Base-by-base conservation (phyloP, 495 filamentous ascomycete species). In the Chaetomidium leptoderma region DNA sequence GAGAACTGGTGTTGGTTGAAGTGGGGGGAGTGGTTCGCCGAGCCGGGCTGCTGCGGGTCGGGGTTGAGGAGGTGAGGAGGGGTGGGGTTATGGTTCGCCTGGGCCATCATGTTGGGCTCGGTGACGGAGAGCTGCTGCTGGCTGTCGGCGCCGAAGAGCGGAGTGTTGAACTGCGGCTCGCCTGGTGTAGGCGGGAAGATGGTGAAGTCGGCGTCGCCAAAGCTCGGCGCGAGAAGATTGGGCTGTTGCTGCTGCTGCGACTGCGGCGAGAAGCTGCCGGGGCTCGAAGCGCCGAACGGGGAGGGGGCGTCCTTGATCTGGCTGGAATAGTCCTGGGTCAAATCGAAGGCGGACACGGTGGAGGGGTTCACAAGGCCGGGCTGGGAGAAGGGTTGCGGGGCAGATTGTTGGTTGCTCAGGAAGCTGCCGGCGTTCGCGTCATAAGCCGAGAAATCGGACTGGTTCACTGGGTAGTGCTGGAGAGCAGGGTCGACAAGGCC, bases 21-120 rank as follows among this genome's bases (percentile, higher is more conserved):
- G 37, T 71, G 76, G 10, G 80, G 81, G 37, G 76, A 82, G 61
- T 80, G 74, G 61, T 79, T 84, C 64, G 70, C 79, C 67, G 70
- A 86, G 70, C 72, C 78, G 63, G 66, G 80, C 68, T 65, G 74
- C 63, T 80, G 76, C 30, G 74, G 68, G 33, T 88, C 81, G 49
- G 84, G 81, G 58, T 84, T 81, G 47, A 90, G 79, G 50, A 91
- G 75, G 65, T 87, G 83, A 50, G 90, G 83, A 59, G 88, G 86
- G 39, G 85, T 85, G 17, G 84, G 80, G 30, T 81, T 74, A 66
- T 77, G 72, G 50, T 76, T 73, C 35, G 75, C 68, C 40, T 88
- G 88, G 14, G 86, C 78, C 75, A 89, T 88, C 66, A 86, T 85
- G 70, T 82, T 84, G 72, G 88, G 80, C 49, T 78, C 72, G 54